Conservation (phyloP, 169 alveolate genomes). For the Cystoisospora suis region DNA sequence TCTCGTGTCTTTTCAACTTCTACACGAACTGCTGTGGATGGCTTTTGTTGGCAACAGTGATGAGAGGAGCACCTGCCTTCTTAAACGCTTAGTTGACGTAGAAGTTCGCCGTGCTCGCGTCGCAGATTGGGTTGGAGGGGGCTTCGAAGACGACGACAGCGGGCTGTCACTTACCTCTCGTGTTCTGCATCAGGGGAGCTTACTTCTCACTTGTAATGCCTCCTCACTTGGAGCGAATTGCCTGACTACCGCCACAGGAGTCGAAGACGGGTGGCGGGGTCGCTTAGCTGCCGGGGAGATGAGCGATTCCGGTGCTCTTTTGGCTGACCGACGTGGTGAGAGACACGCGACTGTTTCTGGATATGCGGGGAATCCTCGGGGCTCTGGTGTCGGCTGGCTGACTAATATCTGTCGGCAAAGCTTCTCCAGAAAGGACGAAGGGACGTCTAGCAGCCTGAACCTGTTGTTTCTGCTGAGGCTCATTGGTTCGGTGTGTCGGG, state of each 20-base stretch:
- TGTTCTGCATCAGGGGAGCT: no score
- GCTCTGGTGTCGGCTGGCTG: no score
- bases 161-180: neutral
- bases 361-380: no score
- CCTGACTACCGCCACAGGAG: neutral
- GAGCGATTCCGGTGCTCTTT: neutral
- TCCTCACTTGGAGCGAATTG: neutral
- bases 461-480: neutral
- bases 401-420: neutral
- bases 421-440: neutral
- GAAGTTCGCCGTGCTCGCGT: neutral
- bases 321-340: neutral
- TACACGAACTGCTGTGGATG: slow-evolving; percentile 40
- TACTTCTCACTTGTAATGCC: no score
- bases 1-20: slow-evolving; percentile 54
- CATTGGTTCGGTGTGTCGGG: neutral
- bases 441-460: neutral
- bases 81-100: neutral
- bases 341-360: no score
- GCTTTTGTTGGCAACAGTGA: slow-evolving; percentile 35
- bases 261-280: slow-evolving; percentile 8
- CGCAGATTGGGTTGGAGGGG: neutral
- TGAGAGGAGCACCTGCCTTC: neutral
- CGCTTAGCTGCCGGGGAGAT: neutral
- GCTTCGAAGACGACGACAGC: neutral